Conservation (phyloP, 208 protist genomes). For the Acanthamoeba culbertsoni region DNA sequence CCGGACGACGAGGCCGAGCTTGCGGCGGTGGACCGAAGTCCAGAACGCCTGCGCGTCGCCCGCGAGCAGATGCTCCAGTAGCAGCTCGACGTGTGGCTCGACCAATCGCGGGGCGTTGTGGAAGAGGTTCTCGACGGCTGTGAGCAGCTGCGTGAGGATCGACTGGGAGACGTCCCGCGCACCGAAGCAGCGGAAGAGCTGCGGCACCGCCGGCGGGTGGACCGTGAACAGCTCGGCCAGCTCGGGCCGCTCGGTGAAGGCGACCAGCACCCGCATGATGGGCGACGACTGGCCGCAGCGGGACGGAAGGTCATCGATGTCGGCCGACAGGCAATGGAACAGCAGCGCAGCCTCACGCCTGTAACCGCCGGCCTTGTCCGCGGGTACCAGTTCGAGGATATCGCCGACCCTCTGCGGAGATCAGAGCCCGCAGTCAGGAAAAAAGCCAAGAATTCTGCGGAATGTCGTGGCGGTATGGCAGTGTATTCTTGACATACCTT, state of each 20-base stretch:
- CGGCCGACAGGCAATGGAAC: background rate
- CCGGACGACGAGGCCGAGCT: background rate
- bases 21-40: conserved; percentile 4
- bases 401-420: background rate
- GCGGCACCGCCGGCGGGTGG: background rate
- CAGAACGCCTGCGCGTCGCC: background rate
- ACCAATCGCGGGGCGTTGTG: background rate
- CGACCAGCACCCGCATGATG: background rate
- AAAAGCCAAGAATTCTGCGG: no score
- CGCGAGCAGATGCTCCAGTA: background rate
- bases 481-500: background rate
- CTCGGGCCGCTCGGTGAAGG: background rate
- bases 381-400: conserved; percentile 4
- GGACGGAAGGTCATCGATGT: background rate
- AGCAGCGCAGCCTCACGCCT: background rate
- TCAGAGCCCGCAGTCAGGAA: no score
- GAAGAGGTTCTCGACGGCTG: background rate
- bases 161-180: background rate
- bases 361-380: background rate
- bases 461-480: no score
- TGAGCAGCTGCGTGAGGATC: background rate
- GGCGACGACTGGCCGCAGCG: background rate
- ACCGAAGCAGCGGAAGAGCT: background rate
- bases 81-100: background rate
- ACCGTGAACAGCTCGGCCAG: background rate